A percentile compares a stretch with the other conserved stretches of the same genome.
phyloP scores from a whole-genome alignment of 805 yeast species.

The Ogataea zsoltii region DNA sequence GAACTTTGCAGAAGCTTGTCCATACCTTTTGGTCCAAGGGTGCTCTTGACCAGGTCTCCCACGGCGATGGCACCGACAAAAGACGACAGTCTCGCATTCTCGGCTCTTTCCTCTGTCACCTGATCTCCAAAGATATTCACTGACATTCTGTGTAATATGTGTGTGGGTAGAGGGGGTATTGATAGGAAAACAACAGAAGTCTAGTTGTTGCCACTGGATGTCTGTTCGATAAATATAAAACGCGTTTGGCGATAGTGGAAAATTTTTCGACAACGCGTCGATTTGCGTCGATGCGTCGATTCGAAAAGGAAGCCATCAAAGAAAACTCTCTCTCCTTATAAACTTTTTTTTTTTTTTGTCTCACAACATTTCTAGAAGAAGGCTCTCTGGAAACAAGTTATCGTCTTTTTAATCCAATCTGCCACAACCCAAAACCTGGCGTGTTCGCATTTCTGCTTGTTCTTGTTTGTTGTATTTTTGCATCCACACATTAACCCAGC shows the following conservation, averaged over 20 bases:
- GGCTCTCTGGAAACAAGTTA: too few species aligned
- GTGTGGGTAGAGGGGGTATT: background rate
- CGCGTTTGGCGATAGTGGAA: constrained; percentile 5
- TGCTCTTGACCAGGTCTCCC: constrained; percentile 91
- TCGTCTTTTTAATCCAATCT: too few species aligned
- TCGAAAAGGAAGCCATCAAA: background rate
- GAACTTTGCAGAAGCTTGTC: constrained; percentile 91
- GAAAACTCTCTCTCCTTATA: background rate
- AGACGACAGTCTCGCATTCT: constrained; percentile 95
- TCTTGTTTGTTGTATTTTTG: background rate
- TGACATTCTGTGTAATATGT: constrained; percentile 43
- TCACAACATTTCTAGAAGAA: too few species aligned
- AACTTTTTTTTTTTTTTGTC: background rate
- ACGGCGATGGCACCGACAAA: constrained; percentile 99
- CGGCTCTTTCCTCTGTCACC: constrained; percentile 96
- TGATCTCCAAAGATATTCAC: constrained; percentile 96
- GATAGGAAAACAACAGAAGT: background rate
- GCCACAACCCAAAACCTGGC: too few species aligned
- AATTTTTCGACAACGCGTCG: constrained; percentile 7
- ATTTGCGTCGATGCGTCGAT: constrained; percentile 1
- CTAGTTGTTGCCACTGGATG: background rate
- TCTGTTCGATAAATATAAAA: background rate
- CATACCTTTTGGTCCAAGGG: constrained; percentile 99
- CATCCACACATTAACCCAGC: background rate
- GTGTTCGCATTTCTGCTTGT: too few species aligned